These are phyloP conservation scores for Pneumocystis sp. DNA, from an alignment of 1,139 yeast species.

Conservation along the genomic window DNA sequence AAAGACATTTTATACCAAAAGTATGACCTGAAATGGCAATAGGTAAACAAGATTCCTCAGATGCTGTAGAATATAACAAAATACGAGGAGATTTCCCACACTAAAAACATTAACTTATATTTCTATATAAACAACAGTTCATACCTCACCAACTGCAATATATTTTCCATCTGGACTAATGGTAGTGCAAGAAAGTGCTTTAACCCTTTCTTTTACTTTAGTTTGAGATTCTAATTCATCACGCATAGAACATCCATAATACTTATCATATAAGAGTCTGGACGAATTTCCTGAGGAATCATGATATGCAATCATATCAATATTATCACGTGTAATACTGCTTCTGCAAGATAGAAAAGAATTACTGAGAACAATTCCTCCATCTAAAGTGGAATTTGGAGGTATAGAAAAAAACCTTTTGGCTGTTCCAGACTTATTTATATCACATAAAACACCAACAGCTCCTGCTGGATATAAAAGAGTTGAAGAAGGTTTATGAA, in stretches of 20 bases:
- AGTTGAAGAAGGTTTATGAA: not conserved
- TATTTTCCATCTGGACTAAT: not conserved
- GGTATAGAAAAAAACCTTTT: not conserved
- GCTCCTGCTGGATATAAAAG: not conserved
- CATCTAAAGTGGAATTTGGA: not conserved
- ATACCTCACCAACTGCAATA: constrained; percentile 1
- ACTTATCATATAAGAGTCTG: not conserved
- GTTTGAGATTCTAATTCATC: not conserved
- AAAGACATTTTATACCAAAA: not conserved
- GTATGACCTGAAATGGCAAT: not conserved
- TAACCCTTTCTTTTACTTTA: not conserved
- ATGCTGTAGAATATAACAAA: not conserved
- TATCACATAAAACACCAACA: not conserved
- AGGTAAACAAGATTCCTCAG: not conserved
- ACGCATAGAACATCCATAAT: not conserved
- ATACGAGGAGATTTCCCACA: not conserved
- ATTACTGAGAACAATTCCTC: not conserved
- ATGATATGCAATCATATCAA: not conserved
- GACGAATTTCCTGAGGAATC: not conserved
- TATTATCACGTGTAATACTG: not conserved
- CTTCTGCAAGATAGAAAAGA: not conserved
- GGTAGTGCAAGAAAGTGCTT: not conserved
- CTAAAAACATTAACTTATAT: not conserved
- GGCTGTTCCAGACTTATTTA: not conserved
- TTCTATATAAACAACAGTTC: not conserved